Evolutionary conservation across 345 rosid species (phyloP), one percentile per base, ranked within the genome.

Genomic region (Gossypium bickii): DNA sequence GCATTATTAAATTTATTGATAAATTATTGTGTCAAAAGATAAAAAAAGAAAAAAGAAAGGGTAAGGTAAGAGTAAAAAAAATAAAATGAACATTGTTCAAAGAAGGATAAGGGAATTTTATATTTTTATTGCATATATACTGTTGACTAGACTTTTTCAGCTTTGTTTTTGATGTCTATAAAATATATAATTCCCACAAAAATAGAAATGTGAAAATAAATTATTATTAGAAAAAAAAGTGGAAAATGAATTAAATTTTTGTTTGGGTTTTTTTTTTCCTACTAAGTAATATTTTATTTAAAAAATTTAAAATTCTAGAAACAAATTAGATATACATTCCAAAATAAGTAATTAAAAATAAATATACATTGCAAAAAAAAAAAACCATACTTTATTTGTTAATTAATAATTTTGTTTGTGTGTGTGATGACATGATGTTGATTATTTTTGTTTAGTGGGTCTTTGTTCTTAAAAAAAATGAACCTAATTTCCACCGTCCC

Each of bases 91-190:
- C 22, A 27, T 29, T 49, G 56, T 49, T 58, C 12, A 74, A 70
- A 74, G 60, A 78, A 57, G 76, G 79, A 69, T 47, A 65, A 12
- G n/a, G 25, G 3, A 64, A 34, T 34, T 34, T 34, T 34, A 34
- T 5, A 34, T 34, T 38, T 52, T 80, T 74, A 82, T 79, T 84
- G 76, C 80, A 75, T 70, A 59, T 76, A 60, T 78, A 38, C 68
- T 78, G 84, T 86, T 87, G 91, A 86, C 89, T 80, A 63, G 85
- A 82, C 87, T 83, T 88, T 18, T 84, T 84, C 82, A 73, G 55
- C 65, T 74, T 53, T 82, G 27, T 24, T 51, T 56, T 53, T 53
- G 56, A 44, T 41, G 67, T 48, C 55, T 48, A 48, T 13, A 27
- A 17, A 70, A 73, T 59, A 27, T 17, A 27, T 17, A 77, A 74